Percentiles rank a stretch among this genome's conserved stretches.
phyloP scores from a whole-genome alignment of 768 basidiomycete species.

The Naematelia encephala region DNA sequence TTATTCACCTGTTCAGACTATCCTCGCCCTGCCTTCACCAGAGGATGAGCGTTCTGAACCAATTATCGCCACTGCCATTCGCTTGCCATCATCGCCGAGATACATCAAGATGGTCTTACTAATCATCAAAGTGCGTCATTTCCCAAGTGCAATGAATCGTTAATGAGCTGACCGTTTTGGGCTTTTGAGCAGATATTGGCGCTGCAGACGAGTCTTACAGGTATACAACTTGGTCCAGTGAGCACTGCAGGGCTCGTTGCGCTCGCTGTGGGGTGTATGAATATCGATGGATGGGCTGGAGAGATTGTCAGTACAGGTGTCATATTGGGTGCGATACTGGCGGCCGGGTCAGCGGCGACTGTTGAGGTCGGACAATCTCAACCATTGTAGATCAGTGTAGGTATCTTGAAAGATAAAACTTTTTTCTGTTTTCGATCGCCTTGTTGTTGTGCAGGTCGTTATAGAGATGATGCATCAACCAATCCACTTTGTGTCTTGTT shows the following conservation, averaged over 20 bases:
- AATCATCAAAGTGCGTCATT: background rate
- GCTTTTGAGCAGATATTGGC: background rate
- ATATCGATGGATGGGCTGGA: background rate
- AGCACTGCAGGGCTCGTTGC: background rate
- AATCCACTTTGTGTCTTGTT: no score
- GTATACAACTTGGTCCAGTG: background rate
- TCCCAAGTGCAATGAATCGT: background rate
- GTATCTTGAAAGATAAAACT: no score
- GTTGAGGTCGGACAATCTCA: background rate
- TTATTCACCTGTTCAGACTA: slow-evolving; percentile 15
- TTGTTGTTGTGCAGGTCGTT: no score
- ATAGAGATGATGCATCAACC: no score
- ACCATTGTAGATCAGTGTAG: background rate
- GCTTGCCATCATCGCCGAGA: background rate
- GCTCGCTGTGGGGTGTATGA: background rate
- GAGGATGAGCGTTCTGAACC: slow-evolving; percentile 5
- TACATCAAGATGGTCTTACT: background rate
- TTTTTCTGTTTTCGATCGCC: no score
- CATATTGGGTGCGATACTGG: background rate
- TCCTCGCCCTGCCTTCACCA: slow-evolving; percentile 21
- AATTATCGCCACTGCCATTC: background rate
- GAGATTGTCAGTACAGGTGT: background rate
- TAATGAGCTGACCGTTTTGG: background rate
- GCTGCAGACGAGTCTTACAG: background rate
- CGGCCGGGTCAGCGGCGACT: background rate